Percentiles rank a stretch among this genome's conserved stretches.
These are phyloP conservation scores for Neofusicoccum sp. DNA, from an alignment of 2,329 filamentous ascomycete genomes.

Conservation along the genomic window DNA sequence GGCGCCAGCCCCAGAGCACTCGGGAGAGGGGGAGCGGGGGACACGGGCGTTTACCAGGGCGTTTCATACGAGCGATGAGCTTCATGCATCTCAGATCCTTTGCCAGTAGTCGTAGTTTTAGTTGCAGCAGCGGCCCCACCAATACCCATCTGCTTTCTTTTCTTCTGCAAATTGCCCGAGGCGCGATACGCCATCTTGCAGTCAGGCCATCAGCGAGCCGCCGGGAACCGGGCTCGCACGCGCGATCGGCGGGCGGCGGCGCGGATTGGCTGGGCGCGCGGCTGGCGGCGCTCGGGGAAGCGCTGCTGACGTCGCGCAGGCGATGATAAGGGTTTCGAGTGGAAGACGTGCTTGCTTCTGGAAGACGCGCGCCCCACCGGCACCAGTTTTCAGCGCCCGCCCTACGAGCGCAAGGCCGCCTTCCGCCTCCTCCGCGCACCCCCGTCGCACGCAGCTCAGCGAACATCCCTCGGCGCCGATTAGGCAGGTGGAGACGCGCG, in stretches of 20 bases:
- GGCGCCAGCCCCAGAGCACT: constrained; percentile 1
- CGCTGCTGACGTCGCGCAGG: constrained; percentile 14
- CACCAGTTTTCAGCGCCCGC: constrained; percentile 10
- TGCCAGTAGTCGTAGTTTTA: constrained; percentile 13
- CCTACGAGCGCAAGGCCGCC: constrained; percentile 18
- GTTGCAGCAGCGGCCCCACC: constrained; percentile 10
- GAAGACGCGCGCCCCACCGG: constrained; percentile 9
- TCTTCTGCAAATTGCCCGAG: constrained; percentile 11
- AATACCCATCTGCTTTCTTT: constrained; percentile 10
- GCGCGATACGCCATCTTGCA: not conserved
- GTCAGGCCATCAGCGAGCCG: constrained; percentile 7
- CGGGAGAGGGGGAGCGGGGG: not conserved
- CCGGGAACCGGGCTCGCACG: constrained; percentile 6
- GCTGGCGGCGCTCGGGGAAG: constrained; percentile 10
- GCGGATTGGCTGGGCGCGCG: constrained; percentile 5
- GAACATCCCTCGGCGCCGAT: constrained; percentile 18
- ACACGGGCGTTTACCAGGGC: not conserved
- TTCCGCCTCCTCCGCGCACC: constrained; percentile 8
- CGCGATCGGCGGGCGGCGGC: not conserved
- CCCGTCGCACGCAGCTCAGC: constrained; percentile 9
- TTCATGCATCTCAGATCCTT: constrained; percentile 13
- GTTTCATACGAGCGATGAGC: constrained; percentile 20
- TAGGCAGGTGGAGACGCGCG: constrained; percentile 1
- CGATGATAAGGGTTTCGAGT: constrained; percentile 13
- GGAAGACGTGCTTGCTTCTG: constrained; percentile 13